Base-by-base conservation (phyloP, 768 basidiomycete species). In the Phanerochaete carnosa region DNA sequence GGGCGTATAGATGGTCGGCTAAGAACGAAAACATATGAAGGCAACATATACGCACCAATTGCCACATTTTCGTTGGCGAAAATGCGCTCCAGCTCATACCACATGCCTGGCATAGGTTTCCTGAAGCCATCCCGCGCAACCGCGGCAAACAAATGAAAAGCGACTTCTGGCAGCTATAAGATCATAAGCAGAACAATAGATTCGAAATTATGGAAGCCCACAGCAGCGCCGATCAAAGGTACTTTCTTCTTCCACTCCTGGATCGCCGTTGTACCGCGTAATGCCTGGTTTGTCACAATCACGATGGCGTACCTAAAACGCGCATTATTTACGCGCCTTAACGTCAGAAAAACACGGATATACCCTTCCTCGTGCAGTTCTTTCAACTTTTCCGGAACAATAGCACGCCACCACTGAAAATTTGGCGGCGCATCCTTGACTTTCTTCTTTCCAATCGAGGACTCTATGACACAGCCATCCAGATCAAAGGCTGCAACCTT, bases 101-200 rank as follows among this genome's bases (percentile, higher is more conserved):
- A 96, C 82, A 95, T 94, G 2, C 93, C 93, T 12, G 84, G 85
- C 79, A 92, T 88, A 3, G 95, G 95, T 72, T 97, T 97, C 16
- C 95, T 79, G 66, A 83, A 92, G 32, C 79, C 79, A 66, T 96
- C 94, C 64, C 80, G 85, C 5, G 80, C 84, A 1, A 81, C 85
- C 0, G 94, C 94, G 8, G 90, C 94, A 58, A 94, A 81, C 35
- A 96, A 64, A 46, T 83, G 84, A 67, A 97, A 89, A 0, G 94
- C 92, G 0, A 92, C 76, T 19, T 82, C 76, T 0, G 84, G 79
- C n/a, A 94, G 72, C 92, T 94, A 68, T 15, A 26, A 55, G 16
- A 19, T 43, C 4, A 19, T 43, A 6, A 35, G 19, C 49, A 55
- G 16, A 52, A 32, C 54, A 15, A 29, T 30, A 25, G 29, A 37